Evolutionary conservation across 2,329 filamentous ascomycete genomes (phyloP).

Genomic region (Chrysoporthe austroafricana): DNA sequence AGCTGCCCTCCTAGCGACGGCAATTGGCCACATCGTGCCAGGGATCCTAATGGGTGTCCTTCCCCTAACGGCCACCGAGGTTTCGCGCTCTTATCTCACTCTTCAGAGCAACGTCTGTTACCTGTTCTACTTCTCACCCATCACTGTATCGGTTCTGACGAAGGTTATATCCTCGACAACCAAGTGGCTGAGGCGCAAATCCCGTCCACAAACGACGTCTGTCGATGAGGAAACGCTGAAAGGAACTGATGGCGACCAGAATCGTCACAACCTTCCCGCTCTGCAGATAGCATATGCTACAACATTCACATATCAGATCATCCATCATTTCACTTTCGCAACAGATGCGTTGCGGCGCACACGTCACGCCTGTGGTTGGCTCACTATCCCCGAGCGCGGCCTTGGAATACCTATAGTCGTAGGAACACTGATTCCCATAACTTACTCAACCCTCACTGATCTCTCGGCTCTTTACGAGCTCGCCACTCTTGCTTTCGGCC

Average conservation of each 20-base stretch:
- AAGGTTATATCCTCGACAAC: not conserved
- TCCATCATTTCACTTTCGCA: slow-evolving; percentile 14
- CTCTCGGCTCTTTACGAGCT: slow-evolving; percentile 9
- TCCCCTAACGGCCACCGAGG: slow-evolving; percentile 23
- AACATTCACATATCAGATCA: slow-evolving; percentile 10
- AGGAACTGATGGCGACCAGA: not conserved
- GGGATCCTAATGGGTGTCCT: slow-evolving; percentile 15
- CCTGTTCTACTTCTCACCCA: slow-evolving; percentile 17
- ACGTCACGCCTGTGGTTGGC: not conserved
- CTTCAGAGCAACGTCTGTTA: slow-evolving; percentile 8
- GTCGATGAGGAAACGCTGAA: not conserved
- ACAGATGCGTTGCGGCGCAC: not conserved
- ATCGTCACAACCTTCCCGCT: not conserved
- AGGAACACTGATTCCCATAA: not conserved
- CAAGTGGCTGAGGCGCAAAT: not conserved
- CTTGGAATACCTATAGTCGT: not conserved
- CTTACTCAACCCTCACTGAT: not conserved
- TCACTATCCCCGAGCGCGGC: not conserved
- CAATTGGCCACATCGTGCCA: slow-evolving; percentile 19
- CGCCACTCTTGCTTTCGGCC: slow-evolving; percentile 19
- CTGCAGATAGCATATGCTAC: slow-evolving; percentile 17
- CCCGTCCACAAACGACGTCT: too few relatives aligned
- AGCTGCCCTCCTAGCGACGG: slow-evolving; percentile 17
- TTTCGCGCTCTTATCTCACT: slow-evolving; percentile 20
- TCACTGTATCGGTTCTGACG: slow-evolving; percentile 17